Percentiles rank a stretch among this genome's conserved stretches.
These are phyloP conservation scores for Pythium utonaiense DNA, from an alignment of 352 stramenopile genomes.

Conservation along the genomic window DNA sequence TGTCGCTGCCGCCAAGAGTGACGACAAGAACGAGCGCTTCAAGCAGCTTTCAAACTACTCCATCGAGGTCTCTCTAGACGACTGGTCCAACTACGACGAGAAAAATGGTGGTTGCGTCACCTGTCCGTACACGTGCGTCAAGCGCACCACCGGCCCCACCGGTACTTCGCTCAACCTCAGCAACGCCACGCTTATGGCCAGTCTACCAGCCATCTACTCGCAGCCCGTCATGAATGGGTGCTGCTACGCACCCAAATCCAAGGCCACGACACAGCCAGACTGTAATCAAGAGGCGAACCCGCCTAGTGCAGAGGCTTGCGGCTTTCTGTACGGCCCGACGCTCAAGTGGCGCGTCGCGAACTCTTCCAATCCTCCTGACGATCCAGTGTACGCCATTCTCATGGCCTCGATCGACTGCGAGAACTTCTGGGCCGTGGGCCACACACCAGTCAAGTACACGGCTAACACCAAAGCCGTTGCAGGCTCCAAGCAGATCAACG, in stretches of 20 bases:
- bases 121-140: slow-evolving; percentile 85
- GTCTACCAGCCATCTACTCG: slow-evolving; percentile 73
- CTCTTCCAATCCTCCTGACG: slow-evolving; percentile 41
- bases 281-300: slow-evolving; percentile 64
- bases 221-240: slow-evolving; percentile 65
- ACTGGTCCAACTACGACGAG: slow-evolving; percentile 81
- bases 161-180: slow-evolving; percentile 76
- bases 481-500: slow-evolving; percentile 82
- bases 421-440: slow-evolving; percentile 80
- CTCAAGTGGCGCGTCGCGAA: slow-evolving; percentile 79
- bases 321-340: slow-evolving; percentile 81
- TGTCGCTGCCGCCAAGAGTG: no score
- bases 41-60: slow-evolving; percentile 67
- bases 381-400: slow-evolving; percentile 52
- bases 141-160: slow-evolving; percentile 61
- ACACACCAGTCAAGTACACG: slow-evolving; percentile 73
- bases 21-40: no score
- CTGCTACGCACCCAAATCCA: slow-evolving; percentile 56
- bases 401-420: slow-evolving; percentile 85
- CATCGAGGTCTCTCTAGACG: slow-evolving; percentile 64
- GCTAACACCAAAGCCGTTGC: slow-evolving; percentile 64
- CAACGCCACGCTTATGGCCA: slow-evolving; percentile 69
- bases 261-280: slow-evolving; percentile 47
- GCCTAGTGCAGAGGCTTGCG: slow-evolving; percentile 56
- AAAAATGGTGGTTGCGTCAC: slow-evolving; percentile 79